phyloP scores from a whole-genome alignment of 192 early-diverging fungal genomes.

The Backusella westeae region DNA sequence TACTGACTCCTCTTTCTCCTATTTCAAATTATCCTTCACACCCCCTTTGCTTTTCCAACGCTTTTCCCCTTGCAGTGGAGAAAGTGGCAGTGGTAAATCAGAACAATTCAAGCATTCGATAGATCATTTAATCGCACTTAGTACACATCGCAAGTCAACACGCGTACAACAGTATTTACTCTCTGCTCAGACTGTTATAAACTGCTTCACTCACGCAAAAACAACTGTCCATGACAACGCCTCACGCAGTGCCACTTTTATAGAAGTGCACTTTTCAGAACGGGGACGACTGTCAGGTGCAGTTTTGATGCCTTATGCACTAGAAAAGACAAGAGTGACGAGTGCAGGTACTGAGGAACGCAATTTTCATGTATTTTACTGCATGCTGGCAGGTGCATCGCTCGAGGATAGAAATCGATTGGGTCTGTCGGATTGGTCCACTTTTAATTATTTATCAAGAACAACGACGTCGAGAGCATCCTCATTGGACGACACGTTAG shows the following conservation, averaged over 20 bases:
- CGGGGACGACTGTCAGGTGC: slow-evolving; percentile 85
- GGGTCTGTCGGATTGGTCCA: slow-evolving; percentile 64
- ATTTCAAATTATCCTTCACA: background rate
- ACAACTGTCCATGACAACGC: slow-evolving; percentile 75
- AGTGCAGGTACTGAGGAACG: slow-evolving; percentile 63
- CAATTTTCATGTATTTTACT: slow-evolving; percentile 96
- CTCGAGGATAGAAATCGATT: slow-evolving; percentile 76
- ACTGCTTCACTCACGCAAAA: slow-evolving; percentile 84
- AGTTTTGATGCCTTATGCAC: slow-evolving; percentile 81
- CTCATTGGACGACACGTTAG: slow-evolving; percentile 55
- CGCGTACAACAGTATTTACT: slow-evolving; percentile 64
- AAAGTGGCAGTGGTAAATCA: slow-evolving; percentile 86
- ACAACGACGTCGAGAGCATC: slow-evolving; percentile 37
- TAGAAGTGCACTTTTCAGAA: slow-evolving; percentile 88
- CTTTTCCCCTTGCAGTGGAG: slow-evolving; percentile 62
- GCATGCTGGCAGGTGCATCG: slow-evolving; percentile 79
- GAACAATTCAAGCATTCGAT: slow-evolving; percentile 67
- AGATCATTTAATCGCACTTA: slow-evolving; percentile 65
- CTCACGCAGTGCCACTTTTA: slow-evolving; percentile 77
- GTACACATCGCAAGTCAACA: slow-evolving; percentile 66
- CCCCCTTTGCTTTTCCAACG: background rate
- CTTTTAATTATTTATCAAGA: slow-evolving; percentile 56
- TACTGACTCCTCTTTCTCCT: slow-evolving; percentile 7
- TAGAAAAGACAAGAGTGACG: slow-evolving; percentile 83
- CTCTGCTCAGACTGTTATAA: slow-evolving; percentile 69